Conservation (phyloP, 2,329 filamentous ascomycete genomes). For the Calonectria multiphialidica region DNA sequence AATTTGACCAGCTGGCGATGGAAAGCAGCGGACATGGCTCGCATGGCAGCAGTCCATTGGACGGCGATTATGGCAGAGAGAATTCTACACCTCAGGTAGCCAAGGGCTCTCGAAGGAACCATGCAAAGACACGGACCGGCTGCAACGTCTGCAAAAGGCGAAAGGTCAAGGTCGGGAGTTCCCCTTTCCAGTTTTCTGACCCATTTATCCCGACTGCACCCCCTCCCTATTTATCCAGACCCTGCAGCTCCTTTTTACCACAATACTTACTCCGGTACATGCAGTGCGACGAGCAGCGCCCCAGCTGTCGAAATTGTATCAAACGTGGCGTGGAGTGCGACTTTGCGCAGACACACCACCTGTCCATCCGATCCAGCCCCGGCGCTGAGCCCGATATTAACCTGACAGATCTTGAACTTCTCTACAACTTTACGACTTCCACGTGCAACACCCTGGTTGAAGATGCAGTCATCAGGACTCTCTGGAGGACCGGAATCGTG, state of each 20-base stretch:
- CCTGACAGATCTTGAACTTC: not conserved
- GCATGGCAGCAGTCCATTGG: not conserved
- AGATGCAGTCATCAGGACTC: not conserved
- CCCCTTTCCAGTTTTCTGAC: not conserved
- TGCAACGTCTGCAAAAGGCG: not conserved
- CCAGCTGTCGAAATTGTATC: not conserved
- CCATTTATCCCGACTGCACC: not conserved
- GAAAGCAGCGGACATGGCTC: not conserved
- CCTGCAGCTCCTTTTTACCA: not conserved
- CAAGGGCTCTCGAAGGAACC: not conserved
- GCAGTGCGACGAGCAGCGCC: not conserved
- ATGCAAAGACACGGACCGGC: not conserved
- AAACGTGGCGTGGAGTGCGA: not conserved
- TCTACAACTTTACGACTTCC: not conserved
- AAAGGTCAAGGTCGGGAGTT: not conserved
- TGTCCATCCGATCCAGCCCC: not conserved
- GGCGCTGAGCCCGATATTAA: not conserved
- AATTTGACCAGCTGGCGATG: not conserved
- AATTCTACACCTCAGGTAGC: not conserved
- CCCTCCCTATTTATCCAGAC: not conserved
- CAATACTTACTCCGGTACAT: not conserved
- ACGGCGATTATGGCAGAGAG: not conserved
- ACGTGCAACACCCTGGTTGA: not conserved
- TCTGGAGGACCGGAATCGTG: not conserved
- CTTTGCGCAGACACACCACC: not conserved